A percentile compares a stretch with the other conserved stretches of the same genome.
These are phyloP conservation scores for Erythrobasidium yunnanense DNA, from an alignment of 768 basidiomycete species.

Conservation along the genomic window DNA sequence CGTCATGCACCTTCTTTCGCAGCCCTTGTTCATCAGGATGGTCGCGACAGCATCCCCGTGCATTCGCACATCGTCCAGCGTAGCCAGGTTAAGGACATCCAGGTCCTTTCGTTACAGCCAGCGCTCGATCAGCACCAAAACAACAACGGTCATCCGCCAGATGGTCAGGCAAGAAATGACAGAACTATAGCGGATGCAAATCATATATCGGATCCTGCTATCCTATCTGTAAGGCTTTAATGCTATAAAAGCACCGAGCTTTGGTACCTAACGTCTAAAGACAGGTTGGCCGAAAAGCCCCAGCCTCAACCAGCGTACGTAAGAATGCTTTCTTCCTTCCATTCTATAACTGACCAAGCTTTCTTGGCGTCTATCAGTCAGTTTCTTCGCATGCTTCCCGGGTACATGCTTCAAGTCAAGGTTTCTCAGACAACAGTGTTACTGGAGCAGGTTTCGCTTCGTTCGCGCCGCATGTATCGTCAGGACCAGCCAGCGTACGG, in stretches of 20 bases:
- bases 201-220: constrained; percentile 14
- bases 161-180: neutral
- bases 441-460: too few relatives aligned
- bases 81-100: constrained; percentile 12
- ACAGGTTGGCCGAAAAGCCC: constrained; percentile 13
- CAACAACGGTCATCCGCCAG: neutral
- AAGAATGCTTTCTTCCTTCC: too few relatives aligned
- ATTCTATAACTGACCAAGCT: too few relatives aligned
- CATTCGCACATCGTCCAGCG: neutral
- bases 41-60: neutral
- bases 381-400: too few relatives aligned
- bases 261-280: neutral
- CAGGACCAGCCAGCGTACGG: neutral
- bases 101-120: neutral
- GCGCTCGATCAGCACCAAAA: neutral
- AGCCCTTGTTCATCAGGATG: constrained; percentile 1
- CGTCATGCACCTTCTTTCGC: neutral
- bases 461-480: too few relatives aligned
- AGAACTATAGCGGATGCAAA: neutral
- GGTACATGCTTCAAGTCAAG: too few relatives aligned
- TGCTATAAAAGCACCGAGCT: neutral
- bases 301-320: constrained; percentile 4
- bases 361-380: too few relatives aligned
- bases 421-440: too few relatives aligned
- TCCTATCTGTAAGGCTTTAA: constrained; percentile 2